phyloP scores from a whole-genome alignment of 2,329 filamentous ascomycete species.

The Cercospora sp. region DNA sequence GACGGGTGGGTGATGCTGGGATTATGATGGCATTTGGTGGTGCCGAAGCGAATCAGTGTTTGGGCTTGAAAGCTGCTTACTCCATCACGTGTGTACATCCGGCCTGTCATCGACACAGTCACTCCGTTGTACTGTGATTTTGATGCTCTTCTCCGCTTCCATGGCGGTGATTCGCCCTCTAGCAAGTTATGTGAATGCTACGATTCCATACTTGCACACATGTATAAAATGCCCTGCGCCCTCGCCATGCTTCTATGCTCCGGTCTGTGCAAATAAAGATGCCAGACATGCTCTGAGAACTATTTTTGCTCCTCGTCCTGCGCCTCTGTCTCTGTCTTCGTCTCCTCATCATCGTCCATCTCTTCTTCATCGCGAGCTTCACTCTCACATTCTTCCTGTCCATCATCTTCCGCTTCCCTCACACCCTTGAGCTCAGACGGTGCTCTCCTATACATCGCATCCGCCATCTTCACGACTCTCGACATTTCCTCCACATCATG shows the following conservation, averaged over 20 bases:
- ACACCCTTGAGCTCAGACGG: not conserved
- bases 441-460: constrained; percentile 64
- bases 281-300: not conserved
- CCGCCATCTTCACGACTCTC: constrained; percentile 80
- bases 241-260: not conserved
- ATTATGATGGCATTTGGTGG: not conserved
- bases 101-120: not conserved
- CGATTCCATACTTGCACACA: not conserved
- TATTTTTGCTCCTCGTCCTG: not conserved
- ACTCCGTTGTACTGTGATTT: not conserved
- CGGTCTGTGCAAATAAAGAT: not conserved
- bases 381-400: not conserved
- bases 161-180: not conserved
- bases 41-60: not conserved
- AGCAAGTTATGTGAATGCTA: not conserved
- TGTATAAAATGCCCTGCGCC: not conserved
- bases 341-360: not conserved
- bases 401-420: not conserved
- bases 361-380: not conserved
- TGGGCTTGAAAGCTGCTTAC: not conserved
- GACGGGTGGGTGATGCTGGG: not conserved
- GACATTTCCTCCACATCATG: constrained; percentile 89
- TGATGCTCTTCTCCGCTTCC: not conserved
- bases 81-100: not conserved
- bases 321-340: not conserved